Conservation (phyloP, 2,329 filamentous ascomycete species). For the Plenodomus tracheiphilus region DNA sequence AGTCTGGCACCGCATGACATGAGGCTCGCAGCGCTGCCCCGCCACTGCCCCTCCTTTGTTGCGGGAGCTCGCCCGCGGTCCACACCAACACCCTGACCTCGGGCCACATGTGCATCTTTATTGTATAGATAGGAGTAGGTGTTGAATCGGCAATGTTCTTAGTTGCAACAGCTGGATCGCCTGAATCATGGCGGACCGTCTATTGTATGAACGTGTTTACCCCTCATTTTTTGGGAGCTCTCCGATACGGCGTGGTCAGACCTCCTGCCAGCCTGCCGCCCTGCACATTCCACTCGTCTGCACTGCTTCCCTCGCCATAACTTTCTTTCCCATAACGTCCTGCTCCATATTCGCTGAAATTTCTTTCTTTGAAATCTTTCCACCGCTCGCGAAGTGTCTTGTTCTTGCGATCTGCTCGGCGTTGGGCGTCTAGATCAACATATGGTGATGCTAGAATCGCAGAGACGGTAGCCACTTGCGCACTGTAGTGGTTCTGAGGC, state of each 20-base stretch:
- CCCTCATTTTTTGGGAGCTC: not conserved
- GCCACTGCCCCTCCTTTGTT: not conserved
- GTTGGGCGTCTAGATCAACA: constrained; percentile 9
- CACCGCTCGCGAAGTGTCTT: constrained; percentile 12
- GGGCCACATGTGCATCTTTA: not conserved
- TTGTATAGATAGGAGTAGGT: no score
- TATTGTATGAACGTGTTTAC: not conserved
- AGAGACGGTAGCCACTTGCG: constrained; percentile 4
- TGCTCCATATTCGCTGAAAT: constrained; percentile 1
- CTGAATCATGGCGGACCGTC: not conserved
- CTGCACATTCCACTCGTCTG: constrained; percentile 8
- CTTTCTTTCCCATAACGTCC: not conserved
- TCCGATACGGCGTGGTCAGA: constrained; percentile 2
- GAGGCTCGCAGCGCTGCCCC: not conserved
- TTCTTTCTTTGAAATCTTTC: constrained; percentile 11
- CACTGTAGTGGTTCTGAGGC: constrained; percentile 2
- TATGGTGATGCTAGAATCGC: constrained; percentile 8
- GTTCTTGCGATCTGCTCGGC: constrained; percentile 7
- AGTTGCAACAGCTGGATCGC: not conserved
- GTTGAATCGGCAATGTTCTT: not conserved
- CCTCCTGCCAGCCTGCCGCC: not conserved
- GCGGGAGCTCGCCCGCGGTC: not conserved
- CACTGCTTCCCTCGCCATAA: not conserved
- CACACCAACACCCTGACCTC: not conserved
- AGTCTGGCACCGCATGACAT: constrained; percentile 7